Base-by-base conservation (phyloP, 192 early-diverging fungal species). In the Gonapodya sp. region DNA sequence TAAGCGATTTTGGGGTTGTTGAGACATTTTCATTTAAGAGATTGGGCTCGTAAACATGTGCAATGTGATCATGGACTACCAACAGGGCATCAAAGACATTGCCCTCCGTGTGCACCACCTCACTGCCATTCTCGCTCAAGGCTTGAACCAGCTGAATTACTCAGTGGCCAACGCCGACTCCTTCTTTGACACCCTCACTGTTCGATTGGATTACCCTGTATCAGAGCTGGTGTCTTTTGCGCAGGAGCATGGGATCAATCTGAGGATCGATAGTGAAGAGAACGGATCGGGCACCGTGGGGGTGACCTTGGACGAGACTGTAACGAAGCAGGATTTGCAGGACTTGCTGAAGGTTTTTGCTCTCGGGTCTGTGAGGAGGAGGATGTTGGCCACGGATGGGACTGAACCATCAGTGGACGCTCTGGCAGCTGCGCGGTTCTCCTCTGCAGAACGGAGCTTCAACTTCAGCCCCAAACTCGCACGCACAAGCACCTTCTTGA, bases 111-210 rank as follows among this genome's bases (percentile, higher is more conserved):
- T 99, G 80, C 96, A 99, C 88, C 92, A 93, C 87, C 89, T 98
- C 84, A 95, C 98, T 2, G 84, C 87, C 73, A 85, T 94, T 32
- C 87, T 99, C 80, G 98, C 95, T 0, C 86, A 89, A 33, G 91
- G 92, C 31, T 89, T 97, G n/a, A 83, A 83, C 2, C 73, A 88
- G 36, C 87, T 94, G 24, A 97, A 96, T 34, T 93, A 96, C 83
- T 86, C 80, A 18, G 89, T 99, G 80, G 92, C 94, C 83, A 96
- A 94, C 85, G 84, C 90, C 18, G 18, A 18, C 30, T 85, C 88
- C 36, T 99, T 92, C 90, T 99, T 99, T 88, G 98, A 99, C 83
- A 99, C 98, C 2, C 89, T 99, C 79, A 92, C 93, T 79, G 87
- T 94, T 35, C 82, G 77, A 31, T 86, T 86, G 36, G 82, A 85